Percentiles rank a stretch among this genome's conserved stretches.
Evolutionary conservation across 129 eudicot species (phyloP).

Genomic region (Saussurea involucrata): DNA sequence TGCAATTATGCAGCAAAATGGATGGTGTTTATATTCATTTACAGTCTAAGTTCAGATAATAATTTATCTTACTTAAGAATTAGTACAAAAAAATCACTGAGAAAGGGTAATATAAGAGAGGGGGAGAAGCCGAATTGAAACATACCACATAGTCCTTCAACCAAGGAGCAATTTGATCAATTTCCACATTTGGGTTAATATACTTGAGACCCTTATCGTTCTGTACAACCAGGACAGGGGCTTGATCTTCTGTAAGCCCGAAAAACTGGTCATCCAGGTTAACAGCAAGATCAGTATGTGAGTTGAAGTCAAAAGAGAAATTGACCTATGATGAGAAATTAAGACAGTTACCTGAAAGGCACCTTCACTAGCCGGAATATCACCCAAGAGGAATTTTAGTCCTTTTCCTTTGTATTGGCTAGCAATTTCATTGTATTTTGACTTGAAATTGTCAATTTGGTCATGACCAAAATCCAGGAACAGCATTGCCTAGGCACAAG

Average conservation of each 20-base stretch:
- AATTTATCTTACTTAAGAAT: neutral
- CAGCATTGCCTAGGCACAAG: constrained; percentile 44
- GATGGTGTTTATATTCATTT: too few relatives aligned
- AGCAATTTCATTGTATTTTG: constrained; percentile 51
- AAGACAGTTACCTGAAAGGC: constrained; percentile 37
- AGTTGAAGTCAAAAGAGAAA: neutral
- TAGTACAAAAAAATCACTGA: neutral
- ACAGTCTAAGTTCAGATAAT: neutral
- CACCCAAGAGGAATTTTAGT: constrained; percentile 53
- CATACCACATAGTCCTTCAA: constrained; percentile 71
- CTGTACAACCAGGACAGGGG: constrained; percentile 65
- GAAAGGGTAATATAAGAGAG: neutral
- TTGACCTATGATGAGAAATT: neutral
- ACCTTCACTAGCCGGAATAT: constrained; percentile 43
- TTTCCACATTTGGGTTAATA: constrained; percentile 61
- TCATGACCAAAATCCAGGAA: constrained; percentile 49
- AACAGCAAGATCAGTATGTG: neutral
- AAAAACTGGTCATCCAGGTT: constrained; percentile 48
- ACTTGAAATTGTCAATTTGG: constrained; percentile 35
- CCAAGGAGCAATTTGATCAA: constrained; percentile 70
- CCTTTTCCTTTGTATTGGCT: constrained; percentile 59
- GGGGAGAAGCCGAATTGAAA: neutral
- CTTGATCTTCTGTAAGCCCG: constrained; percentile 71
- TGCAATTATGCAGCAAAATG: neutral
- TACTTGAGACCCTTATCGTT: constrained; percentile 60